Base-by-base conservation (phyloP, 1,284 basidiomycete species). In the Leccinum pachyderme region DNA sequence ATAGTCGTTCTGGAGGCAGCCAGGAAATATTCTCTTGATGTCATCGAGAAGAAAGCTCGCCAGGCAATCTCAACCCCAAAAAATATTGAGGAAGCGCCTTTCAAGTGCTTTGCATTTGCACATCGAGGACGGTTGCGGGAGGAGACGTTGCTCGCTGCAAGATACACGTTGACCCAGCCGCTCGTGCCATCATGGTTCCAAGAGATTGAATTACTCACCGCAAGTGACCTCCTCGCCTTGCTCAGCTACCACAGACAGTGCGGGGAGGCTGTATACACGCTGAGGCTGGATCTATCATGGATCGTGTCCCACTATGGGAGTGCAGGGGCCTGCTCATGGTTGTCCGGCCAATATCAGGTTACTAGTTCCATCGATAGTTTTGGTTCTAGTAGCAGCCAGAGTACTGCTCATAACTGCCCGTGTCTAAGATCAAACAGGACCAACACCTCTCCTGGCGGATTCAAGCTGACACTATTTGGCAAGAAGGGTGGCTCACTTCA, bases 11-110 rank as follows among this genome's bases (percentile, higher is more conserved):
- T 61, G 1, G 53, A 58, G 12, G 59, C 56, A 4, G 51, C 61
- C 9, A 46, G 35, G 35, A 62, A 59, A 27, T 61, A 62, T 44
- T 53, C 52, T n/a, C 45, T 56, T 15, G 43, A 55, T 33, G 39
- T 22, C 8, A 57, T 62, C 22, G 54, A 62, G 51, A 48, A 31
- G 32, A 61, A 50, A 25, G 54, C 52, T 9, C 39, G 56, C 24
- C 56, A 63, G 35, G 59, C 59, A 9, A 51, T 62, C 24, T 15
- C 24, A n/a, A 44, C 15, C 41, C 41, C 41, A 13, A 44, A 25
- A 8, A 15, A 15, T 18, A 22, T 44, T 11, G 7, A 44, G 0
- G 24, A 4, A 27, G 24, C 11, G 12, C 43, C 25, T 25, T 22
- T 44, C 13, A 22, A 7, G 7, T 44, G 43, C 7, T 44, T 27